phyloP scores from a whole-genome alignment of 345 rosid genomes.

The Mercurialis annua region DNA sequence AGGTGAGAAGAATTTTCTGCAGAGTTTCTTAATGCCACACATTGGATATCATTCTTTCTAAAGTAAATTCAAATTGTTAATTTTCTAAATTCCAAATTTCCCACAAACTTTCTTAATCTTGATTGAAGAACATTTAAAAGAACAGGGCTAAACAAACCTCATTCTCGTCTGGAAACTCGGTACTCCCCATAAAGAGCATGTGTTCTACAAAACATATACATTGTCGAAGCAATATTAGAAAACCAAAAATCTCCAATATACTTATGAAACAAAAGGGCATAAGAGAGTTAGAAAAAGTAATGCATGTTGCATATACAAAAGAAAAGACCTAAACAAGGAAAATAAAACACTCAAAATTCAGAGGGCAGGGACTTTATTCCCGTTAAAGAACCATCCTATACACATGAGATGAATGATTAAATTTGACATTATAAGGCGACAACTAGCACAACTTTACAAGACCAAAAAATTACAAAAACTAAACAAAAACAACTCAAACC shows the following conservation, averaged over 20 bases:
- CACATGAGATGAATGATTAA: neutral
- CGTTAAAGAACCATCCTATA: too few species aligned
- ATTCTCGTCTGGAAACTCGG: conserved; percentile 88
- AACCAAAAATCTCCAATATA: neutral
- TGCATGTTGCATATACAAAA: neutral
- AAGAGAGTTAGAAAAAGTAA: neutral
- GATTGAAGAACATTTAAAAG: neutral
- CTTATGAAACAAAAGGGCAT: too few species aligned
- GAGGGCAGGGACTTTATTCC: neutral
- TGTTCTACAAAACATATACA: conserved; percentile 52
- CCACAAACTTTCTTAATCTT: neutral
- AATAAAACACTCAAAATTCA: neutral
- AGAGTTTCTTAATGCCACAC: neutral
- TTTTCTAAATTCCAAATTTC: neutral
- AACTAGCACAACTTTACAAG: neutral
- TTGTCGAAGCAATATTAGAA: neutral
- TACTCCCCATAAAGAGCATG: conserved; percentile 99
- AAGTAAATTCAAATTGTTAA: neutral
- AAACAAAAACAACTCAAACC: conserved; percentile 39
- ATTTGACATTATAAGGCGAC: neutral
- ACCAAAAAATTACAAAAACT: neutral
- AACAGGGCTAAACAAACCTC: conserved; percentile 55
- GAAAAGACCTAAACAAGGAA: neutral
- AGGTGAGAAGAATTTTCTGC: neutral
- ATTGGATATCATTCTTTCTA: too few species aligned